These are phyloP conservation scores for Paraphoma chrysanthemicola DNA, from an alignment of 2,329 filamentous ascomycete species.

Conservation along the genomic window DNA sequence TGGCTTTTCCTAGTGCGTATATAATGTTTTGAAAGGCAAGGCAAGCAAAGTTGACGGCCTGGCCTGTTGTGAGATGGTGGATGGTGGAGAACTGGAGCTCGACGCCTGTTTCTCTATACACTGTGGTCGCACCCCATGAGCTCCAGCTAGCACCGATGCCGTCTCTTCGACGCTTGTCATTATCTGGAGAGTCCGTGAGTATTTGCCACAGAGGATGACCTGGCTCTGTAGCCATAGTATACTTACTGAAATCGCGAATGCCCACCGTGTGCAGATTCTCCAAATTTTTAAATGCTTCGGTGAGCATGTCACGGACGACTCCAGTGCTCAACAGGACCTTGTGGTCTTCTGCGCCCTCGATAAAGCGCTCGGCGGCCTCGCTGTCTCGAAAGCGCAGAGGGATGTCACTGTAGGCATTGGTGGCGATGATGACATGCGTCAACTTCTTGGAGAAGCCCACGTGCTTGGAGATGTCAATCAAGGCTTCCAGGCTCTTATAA, in stretches of 20 bases:
- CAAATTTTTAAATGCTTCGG: slow-evolving; percentile 63
- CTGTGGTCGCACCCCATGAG: slow-evolving; percentile 61
- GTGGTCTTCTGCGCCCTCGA: slow-evolving; percentile 30
- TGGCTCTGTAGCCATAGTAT: not conserved
- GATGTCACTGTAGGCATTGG: slow-evolving; percentile 41
- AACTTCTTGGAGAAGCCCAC: slow-evolving; percentile 47
- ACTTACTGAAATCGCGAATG: slow-evolving; percentile 62
- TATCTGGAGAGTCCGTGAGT: slow-evolving; percentile 33
- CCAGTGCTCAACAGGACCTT: slow-evolving; percentile 51
- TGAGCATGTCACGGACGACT: slow-evolving; percentile 60
- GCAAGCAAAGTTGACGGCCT: not conserved
- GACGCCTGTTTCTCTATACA: slow-evolving; percentile 45
- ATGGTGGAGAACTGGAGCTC: slow-evolving; percentile 10
- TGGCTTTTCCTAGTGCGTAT: slow-evolving; percentile 37
- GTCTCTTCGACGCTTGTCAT: slow-evolving; percentile 59
- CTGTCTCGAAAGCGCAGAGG: slow-evolving; percentile 19
- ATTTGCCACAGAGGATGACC: not conserved
- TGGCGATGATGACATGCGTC: slow-evolving; percentile 60
- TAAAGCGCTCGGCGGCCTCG: slow-evolving; percentile 20
- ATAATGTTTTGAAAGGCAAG: slow-evolving; percentile 26
- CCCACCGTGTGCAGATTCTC: slow-evolving; percentile 63
- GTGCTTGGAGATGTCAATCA: slow-evolving; percentile 54
- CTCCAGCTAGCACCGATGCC: slow-evolving; percentile 53
- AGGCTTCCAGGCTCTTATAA: slow-evolving; percentile 61
- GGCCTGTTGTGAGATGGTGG: not conserved